Evolutionary conservation across 768 basidiomycete genomes (phyloP).

Genomic region (Lactarius quietus): DNA sequence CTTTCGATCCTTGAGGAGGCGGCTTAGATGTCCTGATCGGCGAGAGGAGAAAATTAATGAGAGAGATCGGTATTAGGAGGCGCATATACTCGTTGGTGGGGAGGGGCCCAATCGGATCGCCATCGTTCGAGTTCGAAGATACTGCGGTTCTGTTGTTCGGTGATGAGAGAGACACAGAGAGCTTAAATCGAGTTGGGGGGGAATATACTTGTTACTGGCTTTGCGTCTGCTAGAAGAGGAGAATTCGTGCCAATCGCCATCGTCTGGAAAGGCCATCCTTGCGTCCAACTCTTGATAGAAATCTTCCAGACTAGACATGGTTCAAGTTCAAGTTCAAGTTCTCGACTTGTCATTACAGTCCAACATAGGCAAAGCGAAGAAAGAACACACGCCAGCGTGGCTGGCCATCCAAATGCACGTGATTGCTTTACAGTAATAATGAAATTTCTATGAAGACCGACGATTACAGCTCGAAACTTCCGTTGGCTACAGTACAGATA

Average conservation of each 20-base stretch:
- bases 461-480: not conserved
- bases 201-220: not conserved
- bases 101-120: not conserved
- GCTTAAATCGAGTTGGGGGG: not conserved
- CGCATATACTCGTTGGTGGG: slow-evolving; percentile 5
- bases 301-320: slow-evolving; percentile 9
- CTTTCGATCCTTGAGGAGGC: not conserved
- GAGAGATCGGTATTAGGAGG: not conserved
- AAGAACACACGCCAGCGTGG: not conserved
- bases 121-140: not conserved
- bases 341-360: not conserved
- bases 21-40: slow-evolving; percentile 8
- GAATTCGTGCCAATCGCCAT: slow-evolving; percentile 5
- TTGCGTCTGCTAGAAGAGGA: not conserved
- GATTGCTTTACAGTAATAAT: not conserved
- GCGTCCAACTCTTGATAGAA: slow-evolving; percentile 25
- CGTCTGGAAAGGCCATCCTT: slow-evolving; percentile 21
- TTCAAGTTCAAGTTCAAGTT: not conserved
- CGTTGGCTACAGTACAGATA: not conserved
- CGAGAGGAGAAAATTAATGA: not conserved
- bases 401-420: slow-evolving; percentile 4
- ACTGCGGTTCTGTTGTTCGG: not conserved
- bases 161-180: not conserved
- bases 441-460: no score
- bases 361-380: not conserved